Evolutionary conservation across 441 rosid species (phyloP).

Genomic region (Metrosideros polymorpha): DNA sequence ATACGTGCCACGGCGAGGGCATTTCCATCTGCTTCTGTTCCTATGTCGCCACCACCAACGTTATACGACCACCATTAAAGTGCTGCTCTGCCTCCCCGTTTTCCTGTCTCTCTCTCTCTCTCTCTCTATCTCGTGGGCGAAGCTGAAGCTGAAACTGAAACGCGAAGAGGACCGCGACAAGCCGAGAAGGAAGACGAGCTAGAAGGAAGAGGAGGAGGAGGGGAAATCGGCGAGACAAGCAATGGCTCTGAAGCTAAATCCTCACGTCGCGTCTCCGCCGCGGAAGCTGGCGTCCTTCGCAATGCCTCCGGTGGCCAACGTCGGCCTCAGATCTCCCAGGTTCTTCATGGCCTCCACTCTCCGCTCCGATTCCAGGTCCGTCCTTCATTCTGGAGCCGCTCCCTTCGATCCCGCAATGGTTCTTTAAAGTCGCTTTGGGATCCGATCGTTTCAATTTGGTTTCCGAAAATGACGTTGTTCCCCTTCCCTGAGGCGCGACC

Average conservation of each 20-base stretch:
- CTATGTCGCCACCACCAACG: neutral
- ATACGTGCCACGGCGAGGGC: neutral
- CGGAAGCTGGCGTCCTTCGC: conserved; percentile 39
- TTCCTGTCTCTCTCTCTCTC: conserved; percentile 2
- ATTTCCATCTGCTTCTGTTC: neutral
- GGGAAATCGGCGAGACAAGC: neutral
- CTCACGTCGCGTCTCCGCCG: conserved; percentile 28
- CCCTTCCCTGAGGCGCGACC: neutral
- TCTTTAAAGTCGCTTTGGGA: neutral
- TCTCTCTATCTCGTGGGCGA: conserved; percentile 25
- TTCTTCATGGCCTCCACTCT: conserved; percentile 55
- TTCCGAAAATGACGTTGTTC: neutral
- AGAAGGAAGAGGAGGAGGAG: neutral
- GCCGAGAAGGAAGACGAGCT: neutral
- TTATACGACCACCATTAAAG: neutral
- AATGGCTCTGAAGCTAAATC: conserved; percentile 75
- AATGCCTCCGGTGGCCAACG: conserved; percentile 36
- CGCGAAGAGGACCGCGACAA: neutral
- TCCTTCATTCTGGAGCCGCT: neutral
- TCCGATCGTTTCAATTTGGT: neutral
- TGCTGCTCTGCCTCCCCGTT: neutral
- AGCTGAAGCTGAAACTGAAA: conserved; percentile 16
- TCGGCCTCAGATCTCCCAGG: conserved; percentile 57
- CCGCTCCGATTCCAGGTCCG: conserved; percentile 49
- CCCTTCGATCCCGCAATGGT: neutral